phyloP scores from a whole-genome alignment of 345 rosid species.

The Cardamine resedifolia region DNA sequence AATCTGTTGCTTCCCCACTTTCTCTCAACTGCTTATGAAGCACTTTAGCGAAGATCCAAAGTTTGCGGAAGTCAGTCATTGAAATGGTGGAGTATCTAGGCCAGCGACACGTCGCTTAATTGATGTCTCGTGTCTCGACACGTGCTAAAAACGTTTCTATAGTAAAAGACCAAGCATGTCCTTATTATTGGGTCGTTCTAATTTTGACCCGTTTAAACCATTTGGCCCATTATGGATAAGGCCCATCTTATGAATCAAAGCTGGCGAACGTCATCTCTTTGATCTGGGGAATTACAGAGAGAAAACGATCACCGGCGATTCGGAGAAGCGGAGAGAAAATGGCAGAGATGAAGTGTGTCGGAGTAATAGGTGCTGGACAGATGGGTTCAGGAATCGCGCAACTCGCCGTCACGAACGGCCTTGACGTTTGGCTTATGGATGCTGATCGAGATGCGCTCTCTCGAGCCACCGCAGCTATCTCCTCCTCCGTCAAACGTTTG shows the following conservation, averaged over 20 bases:
- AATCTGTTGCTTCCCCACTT: slow-evolving; percentile 16
- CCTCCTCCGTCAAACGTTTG: slow-evolving; percentile 57
- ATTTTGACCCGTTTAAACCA: neutral
- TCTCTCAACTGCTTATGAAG: slow-evolving; percentile 23
- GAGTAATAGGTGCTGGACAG: slow-evolving; percentile 83
- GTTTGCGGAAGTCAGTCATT: slow-evolving; percentile 14
- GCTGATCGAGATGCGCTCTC: slow-evolving; percentile 62
- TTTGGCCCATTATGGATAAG: neutral
- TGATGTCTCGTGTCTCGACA: slow-evolving; percentile 8
- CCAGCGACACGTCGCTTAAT: slow-evolving; percentile 22
- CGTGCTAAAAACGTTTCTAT: slow-evolving; percentile 4
- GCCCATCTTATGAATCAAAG: neutral
- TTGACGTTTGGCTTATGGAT: slow-evolving; percentile 64
- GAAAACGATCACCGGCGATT: slow-evolving; percentile 15
- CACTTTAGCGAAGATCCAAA: slow-evolving; percentile 33
- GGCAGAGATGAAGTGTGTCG: slow-evolving; percentile 56
- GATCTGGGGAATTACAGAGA: neutral
- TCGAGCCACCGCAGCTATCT: slow-evolving; percentile 55
- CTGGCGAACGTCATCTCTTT: neutral
- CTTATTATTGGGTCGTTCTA: neutral
- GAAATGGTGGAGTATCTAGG: neutral
- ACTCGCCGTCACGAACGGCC: slow-evolving; percentile 68
- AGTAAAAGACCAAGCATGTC: neutral
- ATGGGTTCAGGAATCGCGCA: slow-evolving; percentile 99
- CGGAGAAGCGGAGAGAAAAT: slow-evolving; percentile 14